A percentile compares a stretch with the other conserved stretches of the same genome.
These are phyloP conservation scores for Malassezia restricta DNA, from an alignment of 1,284 basidiomycete genomes.

Conservation along the genomic window DNA sequence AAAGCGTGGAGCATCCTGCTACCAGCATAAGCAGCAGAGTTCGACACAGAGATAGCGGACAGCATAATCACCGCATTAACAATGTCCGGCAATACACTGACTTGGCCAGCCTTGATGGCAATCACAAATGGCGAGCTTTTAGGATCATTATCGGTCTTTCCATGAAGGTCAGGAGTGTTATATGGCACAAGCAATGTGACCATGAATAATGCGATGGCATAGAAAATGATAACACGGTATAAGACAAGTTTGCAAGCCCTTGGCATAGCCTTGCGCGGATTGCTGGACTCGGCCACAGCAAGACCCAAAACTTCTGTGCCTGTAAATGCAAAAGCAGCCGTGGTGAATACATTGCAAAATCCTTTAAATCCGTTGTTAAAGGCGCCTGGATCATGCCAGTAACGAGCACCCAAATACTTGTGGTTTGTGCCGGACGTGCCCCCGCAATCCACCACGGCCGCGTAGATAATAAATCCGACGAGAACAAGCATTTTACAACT, in stretches of 20 bases:
- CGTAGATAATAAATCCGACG: conserved; percentile 54
- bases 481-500: conserved; percentile 54
- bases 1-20: conserved; percentile 46
- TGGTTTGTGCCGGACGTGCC: conserved; percentile 22
- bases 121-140: conserved; percentile 51
- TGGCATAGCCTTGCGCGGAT: conserved; percentile 45
- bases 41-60: conserved; percentile 47
- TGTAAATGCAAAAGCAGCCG: conserved; percentile 69
- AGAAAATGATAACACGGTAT: conserved; percentile 48
- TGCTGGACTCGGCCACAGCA: conserved; percentile 57
- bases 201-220: conserved; percentile 49
- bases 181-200: conserved; percentile 35
- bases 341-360: conserved; percentile 43
- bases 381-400: conserved; percentile 39
- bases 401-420: conserved; percentile 29
- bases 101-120: conserved; percentile 47
- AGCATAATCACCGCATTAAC: conserved; percentile 50
- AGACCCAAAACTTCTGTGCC: conserved; percentile 74
- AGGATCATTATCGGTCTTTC: conserved; percentile 36
- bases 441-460: conserved; percentile 47
- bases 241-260: conserved; percentile 29
- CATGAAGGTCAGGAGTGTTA: conserved; percentile 20
- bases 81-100: conserved; percentile 49
- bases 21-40: conserved; percentile 47
- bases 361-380: conserved; percentile 48